These are phyloP conservation scores for Cryptosporidium bovis DNA, from an alignment of 169 alveolate genomes.

Conservation along the genomic window DNA sequence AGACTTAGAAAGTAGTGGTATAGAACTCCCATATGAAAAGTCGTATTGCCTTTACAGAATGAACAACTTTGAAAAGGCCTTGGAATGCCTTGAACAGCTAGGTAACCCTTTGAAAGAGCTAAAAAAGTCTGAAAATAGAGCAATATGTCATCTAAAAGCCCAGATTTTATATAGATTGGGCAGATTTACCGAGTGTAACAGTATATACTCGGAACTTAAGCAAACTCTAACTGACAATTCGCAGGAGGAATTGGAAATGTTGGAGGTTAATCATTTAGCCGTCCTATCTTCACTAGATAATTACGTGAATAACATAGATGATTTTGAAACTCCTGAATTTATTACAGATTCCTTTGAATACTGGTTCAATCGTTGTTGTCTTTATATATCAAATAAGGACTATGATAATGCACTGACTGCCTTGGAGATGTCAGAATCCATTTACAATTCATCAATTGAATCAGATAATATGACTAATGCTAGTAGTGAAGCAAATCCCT, in stretches of 20 bases:
- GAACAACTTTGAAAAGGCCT: conserved; percentile 48
- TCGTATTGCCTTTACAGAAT: conserved; percentile 66
- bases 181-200: conserved; percentile 35
- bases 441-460: conserved; percentile 7
- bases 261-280: conserved; percentile 43
- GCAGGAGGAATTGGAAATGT: conserved; percentile 32
- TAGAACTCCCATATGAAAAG: conserved; percentile 65
- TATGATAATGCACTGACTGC: conserved; percentile 44
- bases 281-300: conserved; percentile 21
- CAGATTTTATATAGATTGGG: conserved; percentile 62
- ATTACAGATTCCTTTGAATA: conserved; percentile 36
- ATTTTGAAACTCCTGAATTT: conserved; percentile 34
- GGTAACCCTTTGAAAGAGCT: conserved; percentile 36
- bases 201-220: not conserved
- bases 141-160: conserved; percentile 33
- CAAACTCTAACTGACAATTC: not conserved
- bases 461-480: not conserved
- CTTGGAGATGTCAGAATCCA: conserved; percentile 52
- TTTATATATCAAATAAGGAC: conserved; percentile 31
- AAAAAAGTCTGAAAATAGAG: conserved; percentile 20
- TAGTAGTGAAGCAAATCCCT: conserved; percentile 13
- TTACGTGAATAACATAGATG: not conserved
- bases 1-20: conserved; percentile 17
- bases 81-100: conserved; percentile 22
- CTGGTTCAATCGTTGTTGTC: conserved; percentile 64